Evolutionary conservation across 352 stramenopile species (phyloP), one percentile per base, ranked within the genome.

Genomic region (Phytophthora sp.): DNA sequence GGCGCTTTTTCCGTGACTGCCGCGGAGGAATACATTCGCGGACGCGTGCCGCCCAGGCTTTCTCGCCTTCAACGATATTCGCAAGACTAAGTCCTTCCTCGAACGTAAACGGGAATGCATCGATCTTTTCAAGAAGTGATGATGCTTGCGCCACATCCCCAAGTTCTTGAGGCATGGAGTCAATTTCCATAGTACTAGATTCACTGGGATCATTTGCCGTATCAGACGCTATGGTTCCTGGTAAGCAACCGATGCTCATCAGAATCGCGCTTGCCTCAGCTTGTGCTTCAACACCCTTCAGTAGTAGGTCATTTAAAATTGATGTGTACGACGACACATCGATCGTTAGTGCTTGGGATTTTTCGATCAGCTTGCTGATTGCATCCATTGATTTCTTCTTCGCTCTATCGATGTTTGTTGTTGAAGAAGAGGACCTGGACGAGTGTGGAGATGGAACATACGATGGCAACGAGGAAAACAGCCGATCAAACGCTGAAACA

Each of bases 1-100:
- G 66, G 5, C 87, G 81, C 23, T 91, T 94, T 42, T 95, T 95
- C 7, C 87, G 69, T 6, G 87, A 95, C 46, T 94, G 87, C 2
- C 87, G 78, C 21, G 84, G 84, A 17, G 87, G 87, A 12, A 95
- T 77, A 9, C 84, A 85, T 23, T 91, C 82, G 17, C 76, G 77
- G 38, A 95, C 88, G 21, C 84, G 74, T 26, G 87, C 67, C 15
- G 83, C 63, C 88, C 88, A 96, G 4, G 71, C 53, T 31, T 81
- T 87, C 26, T 94, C 85, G 21, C 50, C 39, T 30, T 83, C 61
- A 38, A 96, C 66, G 18, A 91, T 75, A 9, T 54, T 71, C 10
- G 82, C 76, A 1, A 96, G 70, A 42, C 57, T 64, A 3, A 88
- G 28, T 1, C 72, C 87, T 67, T 91, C 76, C 27, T 94, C 85